A percentile compares a stretch with the other conserved stretches of the same genome.
These are phyloP conservation scores for Coniferiporia weirii DNA, from an alignment of 1,284 basidiomycete genomes.

Conservation along the genomic window DNA sequence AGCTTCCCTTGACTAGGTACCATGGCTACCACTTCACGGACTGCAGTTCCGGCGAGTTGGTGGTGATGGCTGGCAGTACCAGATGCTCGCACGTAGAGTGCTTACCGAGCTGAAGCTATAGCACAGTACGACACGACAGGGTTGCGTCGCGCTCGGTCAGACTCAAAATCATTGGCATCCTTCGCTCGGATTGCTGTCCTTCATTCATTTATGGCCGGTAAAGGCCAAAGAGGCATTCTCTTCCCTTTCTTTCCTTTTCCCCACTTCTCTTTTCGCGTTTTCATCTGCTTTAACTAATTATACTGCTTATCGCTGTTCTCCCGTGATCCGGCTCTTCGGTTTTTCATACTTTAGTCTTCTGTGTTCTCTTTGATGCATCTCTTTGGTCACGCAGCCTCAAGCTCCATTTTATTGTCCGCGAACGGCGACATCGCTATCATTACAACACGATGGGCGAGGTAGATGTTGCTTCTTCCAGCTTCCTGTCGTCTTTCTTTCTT, in stretches of 20 bases:
- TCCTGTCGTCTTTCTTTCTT: neutral
- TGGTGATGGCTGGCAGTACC: constrained; percentile 97
- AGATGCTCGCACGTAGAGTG: constrained; percentile 92
- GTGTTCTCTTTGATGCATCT: neutral
- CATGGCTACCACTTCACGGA: constrained; percentile 89
- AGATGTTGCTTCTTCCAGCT: neutral
- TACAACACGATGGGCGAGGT: neutral
- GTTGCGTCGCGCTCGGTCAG: neutral
- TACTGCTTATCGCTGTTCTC: neutral
- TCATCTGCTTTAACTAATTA: neutral
- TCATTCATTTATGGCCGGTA: neutral
- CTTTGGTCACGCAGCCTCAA: neutral
- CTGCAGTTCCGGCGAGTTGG: constrained; percentile 92
- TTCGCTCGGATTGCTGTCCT: neutral
- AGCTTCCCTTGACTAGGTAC: constrained; percentile 56
- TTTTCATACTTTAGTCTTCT: neutral
- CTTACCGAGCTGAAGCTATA: constrained; percentile 90
- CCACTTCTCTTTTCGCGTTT: neutral
- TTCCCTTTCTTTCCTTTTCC: neutral
- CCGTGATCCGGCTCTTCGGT: neutral
- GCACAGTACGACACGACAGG: constrained; percentile 20
- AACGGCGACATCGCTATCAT: neutral
- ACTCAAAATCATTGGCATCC: neutral
- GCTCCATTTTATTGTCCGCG: neutral
- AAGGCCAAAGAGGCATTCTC: neutral